A percentile compares a stretch with the other conserved stretches of the same genome.
Conservation (phyloP, 176 grass and related monocot species). For the Avena insularis region DNA sequence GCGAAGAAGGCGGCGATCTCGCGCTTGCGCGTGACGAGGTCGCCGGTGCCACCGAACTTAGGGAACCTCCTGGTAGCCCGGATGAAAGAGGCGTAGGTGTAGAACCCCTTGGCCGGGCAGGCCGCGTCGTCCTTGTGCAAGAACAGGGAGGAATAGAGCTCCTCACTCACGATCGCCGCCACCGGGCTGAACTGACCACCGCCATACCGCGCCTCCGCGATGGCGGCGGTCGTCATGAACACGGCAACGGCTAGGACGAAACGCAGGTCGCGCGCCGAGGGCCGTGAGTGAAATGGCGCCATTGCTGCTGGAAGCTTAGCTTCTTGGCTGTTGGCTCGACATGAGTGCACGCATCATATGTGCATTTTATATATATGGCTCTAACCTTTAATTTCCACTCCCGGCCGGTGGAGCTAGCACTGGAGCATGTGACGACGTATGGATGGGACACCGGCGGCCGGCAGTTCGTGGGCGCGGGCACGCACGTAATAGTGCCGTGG, state of each 20-base stretch:
- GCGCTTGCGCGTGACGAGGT: constrained; percentile 59
- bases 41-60: constrained; percentile 56
- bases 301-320: constrained; percentile 8
- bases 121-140: constrained; percentile 70
- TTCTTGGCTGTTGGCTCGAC: background rate
- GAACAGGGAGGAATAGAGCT: constrained; percentile 64
- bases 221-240: background rate
- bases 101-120: constrained; percentile 80
- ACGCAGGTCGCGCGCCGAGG: background rate
- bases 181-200: constrained; percentile 10
- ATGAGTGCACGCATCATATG: background rate
- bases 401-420: background rate
- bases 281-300: background rate
- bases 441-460: constrained; percentile 37
- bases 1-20: constrained; percentile 82
- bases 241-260: background rate
- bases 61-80: constrained; percentile 57
- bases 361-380: constrained; percentile 9
- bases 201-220: constrained; percentile 32
- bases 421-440: constrained; percentile 26
- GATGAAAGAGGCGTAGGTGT: constrained; percentile 77
- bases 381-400: no score
- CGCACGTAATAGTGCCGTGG: background rate
- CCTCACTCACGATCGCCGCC: constrained; percentile 58
- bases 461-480: constrained; percentile 5